Evolutionary conservation across 1,284 basidiomycete species (phyloP).

Genomic region (Austropuccinia psidii): DNA sequence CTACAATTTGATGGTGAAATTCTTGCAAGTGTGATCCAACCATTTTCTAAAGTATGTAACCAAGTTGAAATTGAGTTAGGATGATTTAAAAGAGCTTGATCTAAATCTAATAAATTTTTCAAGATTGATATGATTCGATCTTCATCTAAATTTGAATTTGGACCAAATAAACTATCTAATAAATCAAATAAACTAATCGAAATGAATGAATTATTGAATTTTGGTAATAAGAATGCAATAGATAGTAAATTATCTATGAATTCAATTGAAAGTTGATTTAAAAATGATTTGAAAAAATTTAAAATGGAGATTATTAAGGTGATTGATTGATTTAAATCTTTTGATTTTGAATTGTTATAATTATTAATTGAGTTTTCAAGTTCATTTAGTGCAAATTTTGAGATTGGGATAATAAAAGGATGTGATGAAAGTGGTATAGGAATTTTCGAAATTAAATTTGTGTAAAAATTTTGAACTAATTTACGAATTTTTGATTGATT

Average conservation of each 20-base stretch:
- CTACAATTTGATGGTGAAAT: constrained; percentile 54
- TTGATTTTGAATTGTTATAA: constrained; percentile 58
- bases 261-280: constrained; percentile 51
- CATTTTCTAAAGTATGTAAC: constrained; percentile 63
- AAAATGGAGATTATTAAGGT: constrained; percentile 50
- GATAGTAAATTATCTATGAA: constrained; percentile 6
- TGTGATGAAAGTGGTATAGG: constrained; percentile 68
- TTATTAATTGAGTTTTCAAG: constrained; percentile 52
- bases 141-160: constrained; percentile 55
- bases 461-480: constrained; percentile 76
- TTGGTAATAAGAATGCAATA: constrained; percentile 38
- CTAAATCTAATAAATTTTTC: constrained; percentile 43
- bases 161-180: constrained; percentile 65
- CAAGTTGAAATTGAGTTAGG: constrained; percentile 57
- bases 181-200: constrained; percentile 61
- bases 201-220: constrained; percentile 48
- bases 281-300: constrained; percentile 34
- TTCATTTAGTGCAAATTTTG: constrained; percentile 66
- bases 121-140: constrained; percentile 51
- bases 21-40: constrained; percentile 57
- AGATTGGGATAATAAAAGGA: constrained; percentile 71
- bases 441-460: constrained; percentile 64
- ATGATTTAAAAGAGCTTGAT: not conserved
- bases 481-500: constrained; percentile 87
- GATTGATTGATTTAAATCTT: constrained; percentile 55